Evolutionary conservation across 768 basidiomycete genomes (phyloP).

Genomic region (Termitomyces sp.): DNA sequence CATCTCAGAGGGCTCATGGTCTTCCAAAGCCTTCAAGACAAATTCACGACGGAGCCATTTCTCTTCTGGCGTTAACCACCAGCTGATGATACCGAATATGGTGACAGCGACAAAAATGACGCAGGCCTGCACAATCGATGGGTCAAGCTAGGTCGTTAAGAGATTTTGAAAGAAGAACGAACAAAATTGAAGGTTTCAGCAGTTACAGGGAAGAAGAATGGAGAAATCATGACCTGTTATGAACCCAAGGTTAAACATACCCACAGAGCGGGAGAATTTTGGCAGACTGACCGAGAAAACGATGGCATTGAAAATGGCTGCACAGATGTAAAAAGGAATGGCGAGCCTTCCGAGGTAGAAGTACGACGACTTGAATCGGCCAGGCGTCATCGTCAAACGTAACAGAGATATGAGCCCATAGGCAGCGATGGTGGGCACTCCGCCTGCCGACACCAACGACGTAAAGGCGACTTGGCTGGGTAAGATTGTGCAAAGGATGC

Average conservation of each 20-base stretch:
- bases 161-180: constrained; percentile 21
- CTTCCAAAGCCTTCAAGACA: constrained; percentile 43
- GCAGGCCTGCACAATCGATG: constrained; percentile 40
- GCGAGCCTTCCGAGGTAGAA: constrained; percentile 67
- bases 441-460: constrained; percentile 83
- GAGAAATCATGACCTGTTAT: constrained; percentile 71
- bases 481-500: constrained; percentile 80
- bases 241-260: constrained; percentile 5
- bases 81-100: constrained; percentile 69
- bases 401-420: constrained; percentile 80
- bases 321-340: constrained; percentile 62
- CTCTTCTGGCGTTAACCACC: constrained; percentile 75
- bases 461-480: constrained; percentile 92
- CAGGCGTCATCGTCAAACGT: constrained; percentile 72
- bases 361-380: constrained; percentile 66
- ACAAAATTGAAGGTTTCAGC: constrained; percentile 83
- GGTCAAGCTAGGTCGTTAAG: background rate
- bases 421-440: constrained; percentile 81
- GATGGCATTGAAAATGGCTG: constrained; percentile 67
- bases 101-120: constrained; percentile 80
- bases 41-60: constrained; percentile 74
- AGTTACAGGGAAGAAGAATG: constrained; percentile 82
- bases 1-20: constrained; percentile 11
- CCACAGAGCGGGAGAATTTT: background rate
- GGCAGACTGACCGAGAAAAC: constrained; percentile 58